Base-by-base conservation (phyloP, 163 green algal species). In the Scenedesmus sp. region DNA sequence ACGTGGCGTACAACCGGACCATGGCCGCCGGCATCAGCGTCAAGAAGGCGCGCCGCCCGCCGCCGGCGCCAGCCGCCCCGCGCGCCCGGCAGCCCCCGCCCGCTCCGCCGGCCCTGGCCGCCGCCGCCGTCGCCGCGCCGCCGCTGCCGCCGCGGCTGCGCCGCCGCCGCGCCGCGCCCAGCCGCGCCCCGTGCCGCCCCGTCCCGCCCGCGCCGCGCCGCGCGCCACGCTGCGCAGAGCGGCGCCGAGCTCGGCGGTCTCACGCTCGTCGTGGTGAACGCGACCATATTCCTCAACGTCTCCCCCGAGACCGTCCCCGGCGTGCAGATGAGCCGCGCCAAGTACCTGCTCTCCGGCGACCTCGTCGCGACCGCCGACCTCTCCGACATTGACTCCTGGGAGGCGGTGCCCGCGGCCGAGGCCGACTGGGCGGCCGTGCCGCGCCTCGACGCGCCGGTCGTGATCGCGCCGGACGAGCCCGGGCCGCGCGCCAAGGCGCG, bases 1-100 rank as follows among this genome's bases (percentile, higher is more conserved):
- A 77, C 48, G 69, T 77, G 50, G 69, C 69, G 4, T 62, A 44
- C 39, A 77, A 77, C 34, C 64, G 69, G 54, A 67, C 69, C 18
- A 7, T 77, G 36, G 9, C 26, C 20, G 39, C 14, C 18, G 69
- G 69, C 33, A 36, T 33, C 33, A 77, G 69, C 28, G 45, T 77
- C 1, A 56, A 42, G 13, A 60, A 77, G 69, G 54, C 67, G 42
- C 24, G 44, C 44, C 24, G 11, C 6, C 9, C 33, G 26, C 13
- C 39, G 44, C 26, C 15, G 63, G 9, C 11, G 10, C 15, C 14
- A 29, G 51, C 51, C 14, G 51, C 6, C n/a, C n/a, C n/a, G n/a
- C n/a, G n/a, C n/a, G n/a, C n/a, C n/a, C n/a, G n/a, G n/a, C n/a
- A n/a, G n/a, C n/a, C n/a, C n/a, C n/a, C n/a, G n/a, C n/a, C n/a